These are phyloP conservation scores for Typha latifolia DNA, from an alignment of 176 grass and related monocot species.

Conservation along the genomic window DNA sequence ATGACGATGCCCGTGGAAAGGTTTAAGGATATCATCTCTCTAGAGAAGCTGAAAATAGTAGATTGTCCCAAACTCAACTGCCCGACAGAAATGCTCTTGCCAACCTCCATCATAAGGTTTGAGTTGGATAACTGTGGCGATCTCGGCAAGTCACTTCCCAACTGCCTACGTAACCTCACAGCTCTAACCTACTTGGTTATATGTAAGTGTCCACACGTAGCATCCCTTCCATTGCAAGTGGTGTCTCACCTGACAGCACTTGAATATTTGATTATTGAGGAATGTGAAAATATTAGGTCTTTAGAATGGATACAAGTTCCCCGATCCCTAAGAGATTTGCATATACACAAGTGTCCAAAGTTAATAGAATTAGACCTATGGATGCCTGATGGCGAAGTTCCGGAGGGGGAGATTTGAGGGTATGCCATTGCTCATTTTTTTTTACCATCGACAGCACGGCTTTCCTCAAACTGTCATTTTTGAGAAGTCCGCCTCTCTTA, in stretches of 20 bases:
- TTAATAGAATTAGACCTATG: background rate
- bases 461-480: conserved; percentile 5
- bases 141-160: conserved; percentile 16
- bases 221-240: background rate
- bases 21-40: conserved; percentile 3
- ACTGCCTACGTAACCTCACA: conserved; percentile 9
- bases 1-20: background rate
- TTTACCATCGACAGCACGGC: conserved; percentile 8
- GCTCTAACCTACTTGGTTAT: conserved; percentile 5
- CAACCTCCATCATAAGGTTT: conserved; percentile 18
- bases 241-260: conserved; percentile 6
- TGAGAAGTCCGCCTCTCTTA: conserved; percentile 2
- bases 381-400: background rate
- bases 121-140: conserved; percentile 6
- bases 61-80: conserved; percentile 5
- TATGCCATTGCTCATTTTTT: background rate
- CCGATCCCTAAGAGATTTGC: background rate
- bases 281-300: conserved; percentile 9
- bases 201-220: conserved; percentile 11
- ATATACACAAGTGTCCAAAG: conserved; percentile 5
- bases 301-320: background rate
- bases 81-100: conserved; percentile 6
- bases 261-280: background rate
- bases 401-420: background rate
- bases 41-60: conserved; percentile 9